Conservation (phyloP, 2,329 filamentous ascomycete genomes). For the Calonectria leucothoes region DNA sequence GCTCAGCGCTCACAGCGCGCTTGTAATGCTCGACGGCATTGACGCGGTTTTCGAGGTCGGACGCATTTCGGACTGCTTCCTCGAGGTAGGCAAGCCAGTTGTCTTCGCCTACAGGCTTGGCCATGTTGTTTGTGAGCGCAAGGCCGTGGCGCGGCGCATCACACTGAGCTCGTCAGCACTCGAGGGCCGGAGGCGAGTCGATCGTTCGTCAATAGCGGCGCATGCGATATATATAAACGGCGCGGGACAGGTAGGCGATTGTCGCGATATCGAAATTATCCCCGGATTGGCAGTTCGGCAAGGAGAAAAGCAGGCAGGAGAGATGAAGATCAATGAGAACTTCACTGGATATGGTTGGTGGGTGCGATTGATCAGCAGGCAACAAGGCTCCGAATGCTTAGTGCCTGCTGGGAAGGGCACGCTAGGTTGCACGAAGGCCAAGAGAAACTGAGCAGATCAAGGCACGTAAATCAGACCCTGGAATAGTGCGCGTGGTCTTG, state of each 20-base stretch:
- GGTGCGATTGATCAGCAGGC: conserved; percentile 13
- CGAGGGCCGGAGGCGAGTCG: neutral
- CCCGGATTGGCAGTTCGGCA: neutral
- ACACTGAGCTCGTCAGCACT: conserved; percentile 28
- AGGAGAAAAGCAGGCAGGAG: neutral
- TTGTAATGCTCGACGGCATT: conserved; percentile 79
- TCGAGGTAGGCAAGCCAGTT: conserved; percentile 83
- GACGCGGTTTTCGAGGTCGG: conserved; percentile 74
- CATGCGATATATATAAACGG: neutral
- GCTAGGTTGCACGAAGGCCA: neutral
- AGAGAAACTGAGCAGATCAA: neutral
- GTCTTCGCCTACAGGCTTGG: conserved; percentile 77
- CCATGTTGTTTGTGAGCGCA: conserved; percentile 51
- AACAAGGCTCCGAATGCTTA: neutral
- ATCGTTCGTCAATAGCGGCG: conserved; percentile 19
- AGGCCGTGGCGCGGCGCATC: conserved; percentile 37
- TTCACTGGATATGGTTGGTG: conserved; percentile 1
- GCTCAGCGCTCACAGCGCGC: conserved; percentile 76
- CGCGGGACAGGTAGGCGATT: neutral
- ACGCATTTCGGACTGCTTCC: conserved; percentile 72
- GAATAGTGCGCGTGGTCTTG: neutral
- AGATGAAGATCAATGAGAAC: neutral
- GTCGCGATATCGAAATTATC: neutral
- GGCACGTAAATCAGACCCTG: neutral
- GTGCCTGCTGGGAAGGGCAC: neutral